These are phyloP conservation scores for Sarocladium strictum DNA, from an alignment of 2,329 filamentous ascomycete species.

Conservation along the genomic window DNA sequence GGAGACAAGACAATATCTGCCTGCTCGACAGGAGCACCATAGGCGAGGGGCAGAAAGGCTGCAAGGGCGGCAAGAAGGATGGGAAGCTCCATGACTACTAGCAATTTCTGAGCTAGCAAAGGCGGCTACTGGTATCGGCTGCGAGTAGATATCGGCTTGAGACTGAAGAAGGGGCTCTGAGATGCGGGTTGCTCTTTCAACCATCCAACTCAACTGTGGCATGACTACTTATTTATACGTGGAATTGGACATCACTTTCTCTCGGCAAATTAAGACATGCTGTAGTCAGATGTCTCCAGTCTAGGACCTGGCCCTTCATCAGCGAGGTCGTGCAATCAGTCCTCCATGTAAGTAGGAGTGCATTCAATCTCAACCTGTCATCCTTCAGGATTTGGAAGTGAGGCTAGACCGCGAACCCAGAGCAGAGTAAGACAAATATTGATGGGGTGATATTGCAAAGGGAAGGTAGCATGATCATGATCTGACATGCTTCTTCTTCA, in stretches of 20 bases:
- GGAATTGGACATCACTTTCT: neutral
- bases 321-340: neutral
- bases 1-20: conserved; percentile 3
- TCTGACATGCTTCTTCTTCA: neutral
- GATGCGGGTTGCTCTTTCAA: neutral
- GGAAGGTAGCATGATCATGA: neutral
- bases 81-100: conserved; percentile 11
- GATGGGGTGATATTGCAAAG: neutral
- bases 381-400: neutral
- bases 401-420: neutral
- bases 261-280: neutral
- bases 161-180: neutral
- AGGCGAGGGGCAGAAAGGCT: conserved; percentile 9
- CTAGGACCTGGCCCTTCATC: neutral
- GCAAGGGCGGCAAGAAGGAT: conserved; percentile 10
- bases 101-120: neutral
- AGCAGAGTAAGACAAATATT: neutral
- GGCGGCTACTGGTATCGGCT: neutral
- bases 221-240: neutral
- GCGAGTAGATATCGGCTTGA: neutral
- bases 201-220: neutral
- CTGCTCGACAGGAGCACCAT: conserved; percentile 11
- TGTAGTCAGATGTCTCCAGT: neutral
- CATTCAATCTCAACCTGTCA: neutral
- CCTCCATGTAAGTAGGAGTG: neutral